phyloP scores from a whole-genome alignment of 768 basidiomycete species.

The Agaricus sinodeliciosus region DNA sequence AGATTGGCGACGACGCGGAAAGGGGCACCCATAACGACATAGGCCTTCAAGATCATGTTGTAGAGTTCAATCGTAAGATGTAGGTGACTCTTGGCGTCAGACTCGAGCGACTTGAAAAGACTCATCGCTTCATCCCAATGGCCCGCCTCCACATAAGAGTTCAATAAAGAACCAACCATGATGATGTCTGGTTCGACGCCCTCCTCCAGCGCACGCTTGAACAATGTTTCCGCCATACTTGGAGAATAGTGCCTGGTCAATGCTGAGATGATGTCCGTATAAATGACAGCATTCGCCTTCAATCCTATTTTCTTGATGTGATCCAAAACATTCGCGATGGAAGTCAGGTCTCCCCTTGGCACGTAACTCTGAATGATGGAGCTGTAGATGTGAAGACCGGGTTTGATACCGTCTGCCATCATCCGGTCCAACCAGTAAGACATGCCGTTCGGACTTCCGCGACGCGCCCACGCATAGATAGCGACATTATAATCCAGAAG shows the following conservation, averaged over 20 bases:
- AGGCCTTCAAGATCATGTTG: conserved; percentile 80
- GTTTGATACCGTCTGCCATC: conserved; percentile 38
- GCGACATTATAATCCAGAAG: conserved; percentile 9
- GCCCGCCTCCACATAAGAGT: conserved; percentile 75
- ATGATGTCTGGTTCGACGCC: conserved; percentile 55
- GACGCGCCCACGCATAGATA: conserved; percentile 28
- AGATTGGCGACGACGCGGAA: conserved; percentile 54
- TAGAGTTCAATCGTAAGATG: conserved; percentile 54
- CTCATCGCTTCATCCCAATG: conserved; percentile 73
- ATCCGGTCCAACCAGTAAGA: conserved; percentile 47
- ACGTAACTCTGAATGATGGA: conserved; percentile 56
- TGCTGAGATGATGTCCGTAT: conserved; percentile 61
- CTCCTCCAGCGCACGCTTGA: conserved; percentile 54
- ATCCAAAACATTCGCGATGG: conserved; percentile 42
- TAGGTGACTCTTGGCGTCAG: conserved; percentile 12
- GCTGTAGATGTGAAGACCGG: conserved; percentile 52
- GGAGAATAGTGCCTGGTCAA: conserved; percentile 59
- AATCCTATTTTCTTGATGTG: conserved; percentile 54
- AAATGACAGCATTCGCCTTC: conserved; percentile 43
- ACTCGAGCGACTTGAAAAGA: conserved; percentile 44
- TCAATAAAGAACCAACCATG: conserved; percentile 71
- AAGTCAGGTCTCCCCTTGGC: conserved; percentile 44
- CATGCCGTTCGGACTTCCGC: conserved; percentile 41
- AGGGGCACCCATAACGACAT: conserved; percentile 75
- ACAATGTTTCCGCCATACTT: conserved; percentile 59